Evolutionary conservation across 805 yeast species (phyloP).

Genomic region (Spathaspora arborariae): DNA sequence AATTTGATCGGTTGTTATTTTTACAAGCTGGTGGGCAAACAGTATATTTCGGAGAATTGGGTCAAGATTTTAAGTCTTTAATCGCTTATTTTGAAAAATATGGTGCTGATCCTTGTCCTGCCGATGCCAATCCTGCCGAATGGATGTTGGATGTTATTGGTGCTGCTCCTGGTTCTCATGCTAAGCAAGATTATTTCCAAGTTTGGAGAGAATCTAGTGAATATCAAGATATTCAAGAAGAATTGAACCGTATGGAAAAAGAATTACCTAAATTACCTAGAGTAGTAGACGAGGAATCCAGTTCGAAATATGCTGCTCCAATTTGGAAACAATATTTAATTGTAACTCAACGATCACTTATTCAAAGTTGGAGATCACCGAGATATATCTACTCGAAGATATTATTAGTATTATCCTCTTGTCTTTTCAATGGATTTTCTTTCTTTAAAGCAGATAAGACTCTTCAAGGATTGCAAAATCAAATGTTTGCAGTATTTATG

Average conservation of each 20-base stretch:
- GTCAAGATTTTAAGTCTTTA: conserved; percentile 54
- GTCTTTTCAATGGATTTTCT: conserved; percentile 68
- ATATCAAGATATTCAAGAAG: conserved; percentile 51
- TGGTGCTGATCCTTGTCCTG: conserved; percentile 51
- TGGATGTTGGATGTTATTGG: conserved; percentile 88
- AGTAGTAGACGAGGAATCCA: conserved; percentile 21
- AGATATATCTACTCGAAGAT: conserved; percentile 60
- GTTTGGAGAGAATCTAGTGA: conserved; percentile 74
- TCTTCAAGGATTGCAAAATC: conserved; percentile 63
- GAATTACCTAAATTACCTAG: conserved; percentile 33
- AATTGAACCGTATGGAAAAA: conserved; percentile 59
- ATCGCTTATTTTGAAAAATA: conserved; percentile 63
- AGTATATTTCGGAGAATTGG: conserved; percentile 79
- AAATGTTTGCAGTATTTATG: conserved; percentile 48
- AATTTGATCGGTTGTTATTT: conserved; percentile 67
- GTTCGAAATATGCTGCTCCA: conserved; percentile 26
- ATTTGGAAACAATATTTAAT: conserved; percentile 28
- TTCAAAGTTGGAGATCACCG: conserved; percentile 53
- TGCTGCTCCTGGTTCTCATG: conserved; percentile 76
- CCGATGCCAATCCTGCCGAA: conserved; percentile 46
- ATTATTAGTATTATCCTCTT: conserved; percentile 48
- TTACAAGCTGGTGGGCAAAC: conserved; percentile 73
- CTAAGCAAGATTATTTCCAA: conserved; percentile 64
- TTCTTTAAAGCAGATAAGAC: conserved; percentile 62
- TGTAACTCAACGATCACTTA: conserved; percentile 21